These are phyloP conservation scores for Hypsizygus marmoreus DNA, from an alignment of 768 basidiomycete genomes.

Conservation along the genomic window DNA sequence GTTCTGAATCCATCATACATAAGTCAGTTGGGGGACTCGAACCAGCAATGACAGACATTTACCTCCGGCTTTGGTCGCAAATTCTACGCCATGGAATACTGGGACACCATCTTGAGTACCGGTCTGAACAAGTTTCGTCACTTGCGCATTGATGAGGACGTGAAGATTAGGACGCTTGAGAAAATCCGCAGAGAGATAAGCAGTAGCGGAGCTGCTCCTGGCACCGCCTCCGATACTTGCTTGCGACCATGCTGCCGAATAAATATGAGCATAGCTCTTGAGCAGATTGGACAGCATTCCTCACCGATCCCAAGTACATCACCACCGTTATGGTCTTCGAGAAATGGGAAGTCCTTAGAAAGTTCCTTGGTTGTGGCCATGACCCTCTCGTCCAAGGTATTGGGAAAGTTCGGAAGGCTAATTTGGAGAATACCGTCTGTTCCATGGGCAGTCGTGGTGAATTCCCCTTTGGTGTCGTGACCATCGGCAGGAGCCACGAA, in stretches of 20 bases:
- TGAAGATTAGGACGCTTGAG: slow-evolving; percentile 33
- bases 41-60: not conserved
- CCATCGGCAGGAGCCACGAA: slow-evolving; percentile 25
- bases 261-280: too few species aligned
- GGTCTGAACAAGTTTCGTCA: slow-evolving; percentile 5
- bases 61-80: slow-evolving; percentile 9
- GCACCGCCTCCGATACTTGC: slow-evolving; percentile 30
- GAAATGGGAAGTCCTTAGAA: slow-evolving; percentile 34
- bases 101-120: slow-evolving; percentile 1
- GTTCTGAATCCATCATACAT: too few species aligned
- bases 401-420: slow-evolving; percentile 25
- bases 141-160: slow-evolving; percentile 11
- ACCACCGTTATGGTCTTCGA: slow-evolving; percentile 32
- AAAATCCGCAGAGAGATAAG: slow-evolving; percentile 32
- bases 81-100: slow-evolving; percentile 8
- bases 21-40: not conserved
- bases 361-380: slow-evolving; percentile 38
- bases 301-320: slow-evolving; percentile 31
- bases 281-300: not conserved
- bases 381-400: slow-evolving; percentile 32
- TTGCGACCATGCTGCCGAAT: slow-evolving; percentile 30
- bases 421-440: slow-evolving; percentile 23
- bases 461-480: slow-evolving; percentile 28
- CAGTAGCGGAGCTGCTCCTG: slow-evolving; percentile 39
- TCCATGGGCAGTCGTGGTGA: slow-evolving; percentile 26